These are phyloP conservation scores for Rhodamnia rubescens DNA, from an alignment of 345 rosid species.

Conservation along the genomic window DNA sequence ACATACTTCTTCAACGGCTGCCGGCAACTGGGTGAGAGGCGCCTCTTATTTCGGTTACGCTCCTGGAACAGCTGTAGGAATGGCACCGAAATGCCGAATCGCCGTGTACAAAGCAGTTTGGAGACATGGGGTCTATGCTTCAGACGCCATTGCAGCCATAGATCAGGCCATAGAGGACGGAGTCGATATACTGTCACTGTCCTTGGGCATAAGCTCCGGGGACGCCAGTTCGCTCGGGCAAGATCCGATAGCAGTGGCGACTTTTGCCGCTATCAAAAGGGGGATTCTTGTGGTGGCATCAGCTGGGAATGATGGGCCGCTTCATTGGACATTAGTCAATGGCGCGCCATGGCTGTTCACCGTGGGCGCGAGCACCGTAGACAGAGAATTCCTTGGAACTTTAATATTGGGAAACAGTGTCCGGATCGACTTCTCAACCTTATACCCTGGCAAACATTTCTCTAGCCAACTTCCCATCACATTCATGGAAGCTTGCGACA, in stretches of 20 bases:
- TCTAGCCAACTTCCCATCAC: slow-evolving; percentile 1
- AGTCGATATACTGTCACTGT: slow-evolving; percentile 31
- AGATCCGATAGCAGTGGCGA: slow-evolving; percentile 27
- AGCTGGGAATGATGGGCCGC: slow-evolving; percentile 35
- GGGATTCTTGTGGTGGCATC: slow-evolving; percentile 31
- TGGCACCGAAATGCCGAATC: slow-evolving; percentile 26
- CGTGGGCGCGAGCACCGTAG: slow-evolving; percentile 23
- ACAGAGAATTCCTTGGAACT: slow-evolving; percentile 19
- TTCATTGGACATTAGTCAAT: slow-evolving; percentile 10
- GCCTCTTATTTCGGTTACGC: slow-evolving; percentile 41
- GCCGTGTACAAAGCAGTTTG: slow-evolving; percentile 32
- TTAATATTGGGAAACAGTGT: slow-evolving; percentile 20
- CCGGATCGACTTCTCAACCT: slow-evolving; percentile 6
- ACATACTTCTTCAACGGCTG: slow-evolving; percentile 37
- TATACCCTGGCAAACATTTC: slow-evolving; percentile 26
- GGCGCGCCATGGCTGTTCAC: slow-evolving; percentile 39
- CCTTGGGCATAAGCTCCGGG: slow-evolving; percentile 2
- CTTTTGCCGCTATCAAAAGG: slow-evolving; percentile 26
- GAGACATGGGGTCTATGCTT: slow-evolving; percentile 13
- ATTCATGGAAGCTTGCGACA: slow-evolving; percentile 21
- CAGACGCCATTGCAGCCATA: slow-evolving; percentile 40
- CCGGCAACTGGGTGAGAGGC: slow-evolving; percentile 21
- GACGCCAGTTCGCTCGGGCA: slow-evolving; percentile 4
- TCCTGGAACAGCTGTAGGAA: slow-evolving; percentile 17
- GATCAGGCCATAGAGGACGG: slow-evolving; percentile 42